Conservation (phyloP, 1,139 yeast species). For the Nakaseomyces nivariensis region DNA sequence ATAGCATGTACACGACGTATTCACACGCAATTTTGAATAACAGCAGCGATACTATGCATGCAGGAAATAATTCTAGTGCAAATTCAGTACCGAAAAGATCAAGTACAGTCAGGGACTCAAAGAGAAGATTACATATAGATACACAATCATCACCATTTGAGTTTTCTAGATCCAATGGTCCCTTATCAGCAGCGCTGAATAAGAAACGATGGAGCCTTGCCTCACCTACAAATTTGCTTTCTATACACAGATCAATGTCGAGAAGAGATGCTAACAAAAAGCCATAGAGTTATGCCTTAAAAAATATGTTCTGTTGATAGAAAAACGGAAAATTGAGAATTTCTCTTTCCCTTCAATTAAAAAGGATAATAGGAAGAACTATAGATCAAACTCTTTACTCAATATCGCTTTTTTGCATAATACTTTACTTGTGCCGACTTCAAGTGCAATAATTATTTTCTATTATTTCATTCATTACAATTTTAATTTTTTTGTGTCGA, state of each 20-base stretch:
- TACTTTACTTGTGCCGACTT: too few relatives aligned
- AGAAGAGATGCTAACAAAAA: slow-evolving; percentile 1
- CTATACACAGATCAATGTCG: not conserved
- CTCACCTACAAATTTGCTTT: slow-evolving; percentile 1
- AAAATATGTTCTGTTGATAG: not conserved
- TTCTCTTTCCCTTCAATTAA: too few relatives aligned
- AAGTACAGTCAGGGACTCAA: not conserved
- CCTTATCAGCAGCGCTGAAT: not conserved
- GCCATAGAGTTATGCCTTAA: not conserved
- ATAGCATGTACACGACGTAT: slow-evolving; percentile 23
- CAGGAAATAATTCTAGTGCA: not conserved
- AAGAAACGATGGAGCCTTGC: slow-evolving; percentile 3
- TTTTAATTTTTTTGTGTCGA: not conserved
- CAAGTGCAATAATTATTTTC: too few relatives aligned
- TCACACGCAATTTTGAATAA: not conserved
- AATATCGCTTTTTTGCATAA: too few relatives aligned
- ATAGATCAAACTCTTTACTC: too few relatives aligned
- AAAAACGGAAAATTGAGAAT: not conserved
- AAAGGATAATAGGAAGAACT: too few relatives aligned
- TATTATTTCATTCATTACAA: not conserved
- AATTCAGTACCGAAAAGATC: not conserved
- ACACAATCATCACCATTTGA: slow-evolving; percentile 1
- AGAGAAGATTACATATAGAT: not conserved
- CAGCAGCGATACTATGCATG: not conserved
- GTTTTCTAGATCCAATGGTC: not conserved